Evolutionary conservation across 2,329 filamentous ascomycete species (phyloP).

Genomic region (Didymosphaeria variabile): DNA sequence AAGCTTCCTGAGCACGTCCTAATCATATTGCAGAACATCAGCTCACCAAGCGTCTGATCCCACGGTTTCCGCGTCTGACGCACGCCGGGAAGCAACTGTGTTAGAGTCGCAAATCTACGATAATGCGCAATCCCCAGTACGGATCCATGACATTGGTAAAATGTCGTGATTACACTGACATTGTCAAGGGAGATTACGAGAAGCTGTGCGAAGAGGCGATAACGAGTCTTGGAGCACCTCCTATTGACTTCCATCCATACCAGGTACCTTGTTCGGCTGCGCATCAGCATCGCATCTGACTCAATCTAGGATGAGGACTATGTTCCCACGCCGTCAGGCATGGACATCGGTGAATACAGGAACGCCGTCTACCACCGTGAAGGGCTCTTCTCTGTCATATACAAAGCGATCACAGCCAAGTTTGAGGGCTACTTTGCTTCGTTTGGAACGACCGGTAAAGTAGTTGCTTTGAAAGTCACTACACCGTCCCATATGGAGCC

Average conservation of each 20-base stretch:
- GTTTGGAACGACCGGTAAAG: conserved; percentile 28
- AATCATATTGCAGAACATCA: conserved; percentile 52
- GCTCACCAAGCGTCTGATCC: conserved; percentile 59
- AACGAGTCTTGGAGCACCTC: conserved; percentile 26
- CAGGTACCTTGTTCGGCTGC: conserved; percentile 26
- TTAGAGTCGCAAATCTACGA: conserved; percentile 73
- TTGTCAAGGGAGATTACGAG: conserved; percentile 47
- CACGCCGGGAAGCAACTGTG: conserved; percentile 67
- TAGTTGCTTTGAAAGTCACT: conserved; percentile 86
- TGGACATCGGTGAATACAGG: conserved; percentile 63
- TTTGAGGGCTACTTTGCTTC: conserved; percentile 44
- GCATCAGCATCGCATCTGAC: not conserved
- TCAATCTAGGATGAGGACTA: conserved; percentile 38
- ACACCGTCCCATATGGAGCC: conserved; percentile 74
- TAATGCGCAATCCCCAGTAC: conserved; percentile 66
- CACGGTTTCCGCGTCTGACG: conserved; percentile 57
- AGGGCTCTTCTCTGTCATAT: conserved; percentile 86
- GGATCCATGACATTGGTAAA: not conserved
- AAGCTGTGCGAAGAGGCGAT: conserved; percentile 36
- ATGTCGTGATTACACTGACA: conserved; percentile 23
- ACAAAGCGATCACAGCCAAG: conserved; percentile 65
- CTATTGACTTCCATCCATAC: conserved; percentile 35
- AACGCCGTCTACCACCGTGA: conserved; percentile 66
- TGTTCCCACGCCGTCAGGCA: conserved; percentile 47
- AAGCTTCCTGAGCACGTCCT: conserved; percentile 9